Evolutionary conservation across 176 grass and related monocot species (phyloP).

Genomic region (Oryza longistaminata): DNA sequence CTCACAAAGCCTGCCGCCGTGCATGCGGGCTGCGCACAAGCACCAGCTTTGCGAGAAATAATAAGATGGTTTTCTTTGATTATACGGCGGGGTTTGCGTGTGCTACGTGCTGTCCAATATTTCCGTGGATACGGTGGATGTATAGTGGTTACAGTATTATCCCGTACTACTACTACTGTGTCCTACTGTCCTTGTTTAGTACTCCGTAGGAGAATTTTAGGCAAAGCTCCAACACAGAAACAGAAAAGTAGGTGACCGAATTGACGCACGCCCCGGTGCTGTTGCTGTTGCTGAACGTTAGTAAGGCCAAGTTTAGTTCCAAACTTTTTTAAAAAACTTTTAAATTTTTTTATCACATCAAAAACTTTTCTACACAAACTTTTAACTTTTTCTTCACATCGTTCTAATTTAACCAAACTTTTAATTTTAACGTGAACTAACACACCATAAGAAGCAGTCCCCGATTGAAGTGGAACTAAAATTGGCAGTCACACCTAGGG

Average conservation of each 20-base stretch:
- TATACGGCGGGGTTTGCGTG: not conserved
- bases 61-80: not conserved
- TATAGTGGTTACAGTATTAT: not conserved
- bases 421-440: too few species aligned
- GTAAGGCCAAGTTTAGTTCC: not conserved
- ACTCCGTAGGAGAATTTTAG: not conserved
- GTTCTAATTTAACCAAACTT: too few species aligned
- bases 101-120: slow-evolving; percentile 9
- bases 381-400: too few species aligned
- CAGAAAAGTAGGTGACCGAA: not conserved
- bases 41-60: not conserved
- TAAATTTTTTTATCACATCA: too few species aligned
- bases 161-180: not conserved
- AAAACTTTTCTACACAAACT: too few species aligned
- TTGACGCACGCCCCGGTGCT: not conserved
- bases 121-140: not conserved
- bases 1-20: not conserved
- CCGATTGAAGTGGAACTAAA: not conserved
- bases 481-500: not conserved
- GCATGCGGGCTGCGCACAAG: not conserved
- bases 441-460: not conserved
- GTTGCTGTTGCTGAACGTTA: not conserved
- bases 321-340: too few species aligned
- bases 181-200: not conserved
- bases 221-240: not conserved